Percentiles rank a stretch among this genome's conserved stretches.
These are phyloP conservation scores for Suillus subalutaceus DNA, from an alignment of 768 basidiomycete genomes.

Conservation along the genomic window DNA sequence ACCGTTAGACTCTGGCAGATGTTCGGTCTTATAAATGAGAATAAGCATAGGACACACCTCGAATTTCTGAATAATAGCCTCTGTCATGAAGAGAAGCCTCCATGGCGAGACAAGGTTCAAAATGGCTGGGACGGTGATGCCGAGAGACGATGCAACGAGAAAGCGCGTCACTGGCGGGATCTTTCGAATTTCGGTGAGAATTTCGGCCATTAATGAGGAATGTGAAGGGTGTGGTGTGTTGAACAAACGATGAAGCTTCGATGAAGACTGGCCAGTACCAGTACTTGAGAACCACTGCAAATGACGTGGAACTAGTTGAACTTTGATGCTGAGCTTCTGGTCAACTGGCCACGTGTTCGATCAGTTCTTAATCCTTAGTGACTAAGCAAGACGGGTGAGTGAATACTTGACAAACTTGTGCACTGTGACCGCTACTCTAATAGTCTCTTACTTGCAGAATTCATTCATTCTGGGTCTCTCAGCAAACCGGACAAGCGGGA, in stretches of 20 bases:
- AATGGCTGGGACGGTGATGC: slow-evolving; percentile 59
- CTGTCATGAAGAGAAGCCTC: slow-evolving; percentile 54
- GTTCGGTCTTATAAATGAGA: neutral
- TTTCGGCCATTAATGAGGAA: slow-evolving; percentile 45
- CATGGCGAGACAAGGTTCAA: slow-evolving; percentile 56
- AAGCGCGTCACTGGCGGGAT: slow-evolving; percentile 85
- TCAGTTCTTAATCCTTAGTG: neutral
- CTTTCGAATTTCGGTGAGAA: slow-evolving; percentile 68
- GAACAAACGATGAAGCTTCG: neutral
- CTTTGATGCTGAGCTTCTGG: neutral
- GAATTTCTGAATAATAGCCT: slow-evolving; percentile 46
- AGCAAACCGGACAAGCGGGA: neutral
- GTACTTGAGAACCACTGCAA: neutral
- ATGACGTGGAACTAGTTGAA: neutral
- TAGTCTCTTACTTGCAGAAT: neutral
- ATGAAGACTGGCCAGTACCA: neutral
- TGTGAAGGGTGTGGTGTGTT: neutral
- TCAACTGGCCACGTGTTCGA: neutral
- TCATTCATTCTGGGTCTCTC: neutral
- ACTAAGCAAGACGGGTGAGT: neutral
- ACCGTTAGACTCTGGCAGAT: neutral
- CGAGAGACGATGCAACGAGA: slow-evolving; percentile 60
- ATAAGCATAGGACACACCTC: slow-evolving; percentile 47
- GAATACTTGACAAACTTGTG: too few species aligned
- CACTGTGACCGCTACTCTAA: too few species aligned